Conservation (phyloP, 768 basidiomycete genomes). For the Tulasnella sp. region DNA sequence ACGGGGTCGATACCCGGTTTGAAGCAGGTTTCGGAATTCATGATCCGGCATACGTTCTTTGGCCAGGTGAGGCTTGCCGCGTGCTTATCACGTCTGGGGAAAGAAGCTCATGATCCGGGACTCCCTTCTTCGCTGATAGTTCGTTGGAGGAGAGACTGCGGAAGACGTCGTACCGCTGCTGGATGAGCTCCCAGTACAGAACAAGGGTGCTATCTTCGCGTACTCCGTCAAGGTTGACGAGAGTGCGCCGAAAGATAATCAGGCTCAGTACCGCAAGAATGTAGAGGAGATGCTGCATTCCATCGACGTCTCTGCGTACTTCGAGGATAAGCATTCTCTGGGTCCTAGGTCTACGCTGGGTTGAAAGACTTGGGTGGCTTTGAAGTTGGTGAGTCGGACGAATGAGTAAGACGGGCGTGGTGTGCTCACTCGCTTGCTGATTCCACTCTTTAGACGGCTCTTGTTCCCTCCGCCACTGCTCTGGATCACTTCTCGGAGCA, state of each 20-base stretch:
- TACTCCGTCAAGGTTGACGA: slow-evolving; percentile 83
- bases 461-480: slow-evolving; percentile 50
- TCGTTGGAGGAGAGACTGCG: slow-evolving; percentile 81
- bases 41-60: slow-evolving; percentile 77
- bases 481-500: slow-evolving; percentile 52
- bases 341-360: slow-evolving; percentile 26
- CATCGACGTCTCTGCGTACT: slow-evolving; percentile 70
- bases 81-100: background rate
- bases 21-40: slow-evolving; percentile 47
- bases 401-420: background rate
- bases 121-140: slow-evolving; percentile 35
- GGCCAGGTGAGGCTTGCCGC: slow-evolving; percentile 43
- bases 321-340: slow-evolving; percentile 40
- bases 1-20: slow-evolving; percentile 49
- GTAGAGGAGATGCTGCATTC: slow-evolving; percentile 65
- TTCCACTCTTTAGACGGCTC: slow-evolving; percentile 42
- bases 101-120: background rate
- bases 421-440: no score
- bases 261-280: slow-evolving; percentile 43
- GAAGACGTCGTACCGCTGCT: slow-evolving; percentile 56
- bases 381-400: slow-evolving; percentile 56
- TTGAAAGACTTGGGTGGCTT: slow-evolving; percentile 68
- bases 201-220: slow-evolving; percentile 65
- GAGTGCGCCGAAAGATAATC: slow-evolving; percentile 24
- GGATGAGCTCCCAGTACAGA: slow-evolving; percentile 44